Evolutionary conservation across 352 stramenopile genomes (phyloP), one percentile per base, ranked within the genome.

Genomic region (Globisporangium yorkense): DNA sequence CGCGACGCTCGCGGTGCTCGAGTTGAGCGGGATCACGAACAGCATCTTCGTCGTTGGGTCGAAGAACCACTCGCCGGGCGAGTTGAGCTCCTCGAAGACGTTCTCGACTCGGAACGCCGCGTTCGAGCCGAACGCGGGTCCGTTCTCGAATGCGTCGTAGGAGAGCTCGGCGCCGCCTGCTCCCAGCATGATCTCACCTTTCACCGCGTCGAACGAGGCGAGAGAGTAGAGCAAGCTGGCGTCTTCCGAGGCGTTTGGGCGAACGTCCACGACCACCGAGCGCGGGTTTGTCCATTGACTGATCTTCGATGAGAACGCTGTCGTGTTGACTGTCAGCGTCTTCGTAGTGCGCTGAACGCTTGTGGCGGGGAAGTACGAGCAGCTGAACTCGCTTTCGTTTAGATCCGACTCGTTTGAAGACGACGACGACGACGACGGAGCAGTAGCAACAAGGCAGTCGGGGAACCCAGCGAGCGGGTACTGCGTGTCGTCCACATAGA

Each of bases 1-100:
- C 15, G 63, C 51, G 9, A 59, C 43, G 3, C 64, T 73, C 20
- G 61, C 50, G 21, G 60, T 59, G 10, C 57, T 37, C 9, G 67
- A 45, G 35, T 73, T 61, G 1, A 82, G 52, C 40, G 82, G 80
- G n/a, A 89, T 87, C 53, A 92, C 15, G 51, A 83, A 89, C 29
- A 92, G 51, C 9, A 33, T 48, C 16, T 72, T 72, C 31, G 64
- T 84, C 1, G 66, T 39, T 1, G 66, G 50, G 29, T 92, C 74
- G 41, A 87, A 92, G 48, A 76, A 92, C 79, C 78, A 88, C 52
- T 88, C 79, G 20, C 75, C 76, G 0, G 75, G 75, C 6, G 69
- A 68, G 66, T 89, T 71, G 9, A 89, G 59, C 59, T 89, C 82
- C 53, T 84, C 59, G 0, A 85, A 48, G 3, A 87, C 53, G 51